A percentile compares a stretch with the other conserved stretches of the same genome.
Evolutionary conservation across 73 alveolate species (phyloP).

Genomic region (Diophrys sp.): DNA sequence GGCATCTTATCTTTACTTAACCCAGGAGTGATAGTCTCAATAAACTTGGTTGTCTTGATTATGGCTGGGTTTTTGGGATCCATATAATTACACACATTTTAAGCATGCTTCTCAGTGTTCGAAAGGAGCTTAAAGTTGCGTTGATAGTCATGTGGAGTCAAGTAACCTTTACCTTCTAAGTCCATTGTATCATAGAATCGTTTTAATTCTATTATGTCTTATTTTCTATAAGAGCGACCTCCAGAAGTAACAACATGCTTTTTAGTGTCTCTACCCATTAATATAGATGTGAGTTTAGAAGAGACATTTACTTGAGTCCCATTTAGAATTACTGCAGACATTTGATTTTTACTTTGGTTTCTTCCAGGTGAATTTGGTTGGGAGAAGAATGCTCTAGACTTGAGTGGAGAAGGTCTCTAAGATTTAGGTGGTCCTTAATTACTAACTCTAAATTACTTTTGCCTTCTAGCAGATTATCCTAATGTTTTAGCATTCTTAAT

Average conservation of each 20-base stretch:
- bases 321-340: too few relatives aligned
- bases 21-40: conserved; percentile 6
- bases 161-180: neutral
- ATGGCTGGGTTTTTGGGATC: conserved; percentile 12
- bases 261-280: neutral
- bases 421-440: too few relatives aligned
- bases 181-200: neutral
- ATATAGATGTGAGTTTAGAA: neutral
- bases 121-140: neutral
- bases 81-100: neutral
- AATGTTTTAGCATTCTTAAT: too few relatives aligned
- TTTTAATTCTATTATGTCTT: conserved; percentile 8
- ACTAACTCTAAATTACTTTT: too few relatives aligned
- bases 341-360: too few relatives aligned
- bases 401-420: too few relatives aligned
- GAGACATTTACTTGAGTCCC: too few relatives aligned
- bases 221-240: conserved; percentile 24
- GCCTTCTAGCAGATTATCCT: too few relatives aligned
- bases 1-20: neutral
- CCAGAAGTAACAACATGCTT: neutral
- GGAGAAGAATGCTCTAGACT: too few relatives aligned
- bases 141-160: neutral
- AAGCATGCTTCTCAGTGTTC: neutral
- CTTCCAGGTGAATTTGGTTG: too few relatives aligned
- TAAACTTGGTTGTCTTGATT: conserved; percentile 11